Conservation (phyloP, 176 grass and related monocot species). For the Carex cristatella region DNA sequence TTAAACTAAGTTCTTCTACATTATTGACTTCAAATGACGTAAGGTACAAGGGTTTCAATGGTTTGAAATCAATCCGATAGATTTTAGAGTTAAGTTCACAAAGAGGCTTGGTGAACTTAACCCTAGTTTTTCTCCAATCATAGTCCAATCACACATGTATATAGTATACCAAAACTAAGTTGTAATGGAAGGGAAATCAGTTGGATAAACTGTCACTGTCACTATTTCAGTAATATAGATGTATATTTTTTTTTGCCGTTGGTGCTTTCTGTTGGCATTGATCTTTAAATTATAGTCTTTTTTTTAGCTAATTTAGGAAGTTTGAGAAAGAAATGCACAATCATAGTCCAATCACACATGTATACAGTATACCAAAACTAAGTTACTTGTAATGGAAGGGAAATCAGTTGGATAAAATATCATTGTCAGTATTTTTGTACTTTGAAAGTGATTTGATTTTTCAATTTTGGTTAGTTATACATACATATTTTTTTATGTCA, state of each 20-base stretch:
- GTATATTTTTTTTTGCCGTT: neutral
- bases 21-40: too few relatives aligned
- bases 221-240: neutral
- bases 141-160: neutral
- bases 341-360: neutral
- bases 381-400: neutral
- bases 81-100: too few relatives aligned
- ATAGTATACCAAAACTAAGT: neutral
- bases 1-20: too few relatives aligned
- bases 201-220: neutral
- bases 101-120: too few relatives aligned
- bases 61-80: too few relatives aligned
- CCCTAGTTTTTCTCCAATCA: neutral
- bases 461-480: neutral
- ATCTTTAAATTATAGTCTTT: neutral
- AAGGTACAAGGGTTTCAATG: too few relatives aligned
- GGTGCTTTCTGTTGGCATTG: neutral
- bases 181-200: neutral
- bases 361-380: neutral
- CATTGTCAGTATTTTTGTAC: neutral
- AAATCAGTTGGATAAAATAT: neutral
- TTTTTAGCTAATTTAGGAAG: neutral
- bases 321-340: neutral
- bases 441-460: neutral
- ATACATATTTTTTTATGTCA: neutral